Percentiles rank a stretch among this genome's conserved stretches.
Conservation (phyloP, 1,284 basidiomycete genomes). For the Ceraceosorus guamensis region DNA sequence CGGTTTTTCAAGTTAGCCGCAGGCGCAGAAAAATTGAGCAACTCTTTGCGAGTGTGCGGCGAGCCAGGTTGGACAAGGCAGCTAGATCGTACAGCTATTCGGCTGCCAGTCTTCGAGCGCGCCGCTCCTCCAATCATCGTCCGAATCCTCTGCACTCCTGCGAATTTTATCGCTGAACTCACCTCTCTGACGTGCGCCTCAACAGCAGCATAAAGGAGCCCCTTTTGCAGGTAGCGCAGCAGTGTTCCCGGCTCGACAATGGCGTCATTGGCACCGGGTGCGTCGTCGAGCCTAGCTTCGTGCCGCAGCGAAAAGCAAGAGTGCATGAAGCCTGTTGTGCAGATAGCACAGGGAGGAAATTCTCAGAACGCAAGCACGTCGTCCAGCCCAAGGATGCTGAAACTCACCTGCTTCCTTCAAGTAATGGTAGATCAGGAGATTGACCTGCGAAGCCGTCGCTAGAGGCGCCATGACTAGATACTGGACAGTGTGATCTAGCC, state of each 20-base stretch:
- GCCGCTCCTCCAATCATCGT: too few species aligned
- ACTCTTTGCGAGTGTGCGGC: too few species aligned
- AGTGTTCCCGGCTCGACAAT: conserved; percentile 43
- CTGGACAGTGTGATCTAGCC: not conserved
- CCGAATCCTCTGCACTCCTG: conserved; percentile 1
- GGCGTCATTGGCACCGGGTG: conserved; percentile 38
- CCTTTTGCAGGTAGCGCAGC: conserved; percentile 39
- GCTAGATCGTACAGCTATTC: too few species aligned
- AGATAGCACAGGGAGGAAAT: not conserved
- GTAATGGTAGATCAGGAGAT: conserved; percentile 47
- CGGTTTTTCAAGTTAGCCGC: too few species aligned
- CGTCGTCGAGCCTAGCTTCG: conserved; percentile 43
- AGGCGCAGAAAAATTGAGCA: too few species aligned
- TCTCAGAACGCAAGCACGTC: too few species aligned
- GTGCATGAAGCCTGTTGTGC: conserved; percentile 28
- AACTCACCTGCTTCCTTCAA: conserved; percentile 40
- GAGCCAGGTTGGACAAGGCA: too few species aligned
- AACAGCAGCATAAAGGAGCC: conserved; percentile 41
- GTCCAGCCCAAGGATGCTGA: too few species aligned
- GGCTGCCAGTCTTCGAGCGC: too few species aligned
- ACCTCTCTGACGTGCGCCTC: conserved; percentile 31
- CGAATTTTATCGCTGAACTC: too few species aligned
- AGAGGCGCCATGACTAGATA: conserved; percentile 24
- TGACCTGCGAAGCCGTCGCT: conserved; percentile 42
- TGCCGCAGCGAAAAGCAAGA: conserved; percentile 42